These are phyloP conservation scores for Neurospora cerealis DNA, from an alignment of 495 filamentous ascomycete genomes.

Conservation along the genomic window DNA sequence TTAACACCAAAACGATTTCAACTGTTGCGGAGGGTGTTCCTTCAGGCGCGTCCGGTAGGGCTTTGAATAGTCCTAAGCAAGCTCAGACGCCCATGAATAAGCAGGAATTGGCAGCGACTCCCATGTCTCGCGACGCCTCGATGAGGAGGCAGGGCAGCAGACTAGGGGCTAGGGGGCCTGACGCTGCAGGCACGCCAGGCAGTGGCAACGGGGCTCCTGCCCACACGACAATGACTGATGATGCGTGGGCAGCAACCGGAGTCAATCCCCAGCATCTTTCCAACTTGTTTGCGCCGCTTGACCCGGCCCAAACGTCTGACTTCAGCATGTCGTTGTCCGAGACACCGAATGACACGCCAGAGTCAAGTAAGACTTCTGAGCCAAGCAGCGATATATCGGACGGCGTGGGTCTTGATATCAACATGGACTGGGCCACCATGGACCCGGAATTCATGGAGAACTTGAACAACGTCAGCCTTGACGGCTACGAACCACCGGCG, in stretches of 20 bases:
- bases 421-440: conserved; percentile 30
- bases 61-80: conserved; percentile 28
- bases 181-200: conserved; percentile 18
- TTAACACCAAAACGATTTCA: conserved; percentile 18
- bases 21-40: neutral
- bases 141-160: conserved; percentile 36
- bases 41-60: neutral
- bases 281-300: conserved; percentile 17
- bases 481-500: conserved; percentile 13
- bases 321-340: conserved; percentile 35
- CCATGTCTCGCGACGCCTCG: conserved; percentile 37
- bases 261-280: conserved; percentile 39
- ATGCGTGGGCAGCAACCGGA: conserved; percentile 28
- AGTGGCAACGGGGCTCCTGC: conserved; percentile 11
- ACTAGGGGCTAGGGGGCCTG: conserved; percentile 20
- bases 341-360: conserved; percentile 47
- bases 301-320: conserved; percentile 31
- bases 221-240: conserved; percentile 12
- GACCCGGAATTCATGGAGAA: conserved; percentile 25
- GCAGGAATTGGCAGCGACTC: conserved; percentile 24
- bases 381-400: conserved; percentile 46
- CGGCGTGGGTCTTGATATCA: conserved; percentile 34
- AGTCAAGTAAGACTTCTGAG: conserved; percentile 45
- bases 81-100: conserved; percentile 31
- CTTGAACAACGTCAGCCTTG: conserved; percentile 24